A percentile compares a stretch with the other conserved stretches of the same genome.
Evolutionary conservation across 768 basidiomycete genomes (phyloP).

Genomic region (Kwoniella bestiolae): DNA sequence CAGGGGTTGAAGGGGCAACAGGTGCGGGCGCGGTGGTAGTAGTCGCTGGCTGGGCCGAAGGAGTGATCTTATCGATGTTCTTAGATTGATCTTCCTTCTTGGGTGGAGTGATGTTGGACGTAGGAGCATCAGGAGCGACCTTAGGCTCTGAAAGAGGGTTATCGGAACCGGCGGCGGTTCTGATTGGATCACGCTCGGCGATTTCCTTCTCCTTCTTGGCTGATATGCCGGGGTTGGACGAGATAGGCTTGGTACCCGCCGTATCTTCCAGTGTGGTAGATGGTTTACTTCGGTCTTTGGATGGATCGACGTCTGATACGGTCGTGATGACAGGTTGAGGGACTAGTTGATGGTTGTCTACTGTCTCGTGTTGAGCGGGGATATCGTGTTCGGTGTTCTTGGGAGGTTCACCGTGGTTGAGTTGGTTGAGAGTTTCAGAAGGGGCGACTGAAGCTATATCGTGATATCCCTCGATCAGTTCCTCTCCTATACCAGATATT

Average conservation of each 20-base stretch:
- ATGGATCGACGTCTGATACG: conserved; percentile 39
- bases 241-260: conserved; percentile 42
- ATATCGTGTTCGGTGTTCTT: conserved; percentile 41
- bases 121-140: conserved; percentile 17
- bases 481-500: neutral
- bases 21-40: conserved; percentile 8
- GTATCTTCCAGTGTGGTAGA: conserved; percentile 29
- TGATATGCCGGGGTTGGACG: conserved; percentile 36
- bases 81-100: neutral
- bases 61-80: conserved; percentile 12
- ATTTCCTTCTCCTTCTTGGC: conserved; percentile 46
- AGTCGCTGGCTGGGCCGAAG: conserved; percentile 11
- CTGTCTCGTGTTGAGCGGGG: conserved; percentile 53
- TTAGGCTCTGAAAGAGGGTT: conserved; percentile 15
- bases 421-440: conserved; percentile 2
- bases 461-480: neutral
- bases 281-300: conserved; percentile 48
- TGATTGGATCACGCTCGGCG: conserved; percentile 35
- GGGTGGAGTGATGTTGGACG: conserved; percentile 3
- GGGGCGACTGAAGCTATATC: conserved; percentile 14
- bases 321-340: conserved; percentile 52
- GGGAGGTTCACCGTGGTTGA: conserved; percentile 3
- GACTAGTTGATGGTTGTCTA: conserved; percentile 48
- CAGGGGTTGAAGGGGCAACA: conserved; percentile 39
- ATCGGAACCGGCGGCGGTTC: conserved; percentile 21